These are phyloP conservation scores for Elasticomyces elasticus DNA, from an alignment of 495 filamentous ascomycete species.

Conservation along the genomic window DNA sequence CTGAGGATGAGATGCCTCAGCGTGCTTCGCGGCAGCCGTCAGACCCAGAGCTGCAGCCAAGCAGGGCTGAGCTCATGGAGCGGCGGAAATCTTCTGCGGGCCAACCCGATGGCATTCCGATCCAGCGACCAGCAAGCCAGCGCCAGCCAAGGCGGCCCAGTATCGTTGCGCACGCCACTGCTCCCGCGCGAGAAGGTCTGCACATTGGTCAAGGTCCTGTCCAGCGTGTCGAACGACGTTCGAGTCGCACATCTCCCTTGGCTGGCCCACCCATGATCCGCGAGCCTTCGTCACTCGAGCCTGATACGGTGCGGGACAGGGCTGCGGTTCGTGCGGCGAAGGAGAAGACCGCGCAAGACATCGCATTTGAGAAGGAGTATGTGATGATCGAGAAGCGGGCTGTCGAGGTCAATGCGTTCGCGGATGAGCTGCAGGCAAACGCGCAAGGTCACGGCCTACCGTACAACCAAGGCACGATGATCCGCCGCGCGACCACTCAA, in stretches of 20 bases:
- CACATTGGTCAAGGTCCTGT: slow-evolving; percentile 24
- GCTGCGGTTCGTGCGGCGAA: slow-evolving; percentile 46
- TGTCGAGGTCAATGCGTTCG: slow-evolving; percentile 94
- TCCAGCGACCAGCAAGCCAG: slow-evolving; percentile 13
- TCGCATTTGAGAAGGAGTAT: slow-evolving; percentile 85
- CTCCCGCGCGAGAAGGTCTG: slow-evolving; percentile 50
- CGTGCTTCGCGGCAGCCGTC: slow-evolving; percentile 4
- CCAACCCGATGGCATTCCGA: slow-evolving; percentile 1
- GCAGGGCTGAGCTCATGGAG: background rate
- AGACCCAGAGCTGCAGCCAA: slow-evolving; percentile 8
- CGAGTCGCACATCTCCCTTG: slow-evolving; percentile 40
- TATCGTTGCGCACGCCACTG: slow-evolving; percentile 43
- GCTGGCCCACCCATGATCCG: slow-evolving; percentile 38
- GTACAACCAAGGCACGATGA: slow-evolving; percentile 35
- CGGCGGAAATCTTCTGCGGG: slow-evolving; percentile 7
- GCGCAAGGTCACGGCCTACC: slow-evolving; percentile 31
- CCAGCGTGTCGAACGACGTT: slow-evolving; percentile 38
- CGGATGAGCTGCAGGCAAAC: slow-evolving; percentile 81
- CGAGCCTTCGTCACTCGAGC: slow-evolving; percentile 29
- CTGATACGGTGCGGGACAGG: slow-evolving; percentile 22
- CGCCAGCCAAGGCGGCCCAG: slow-evolving; percentile 30
- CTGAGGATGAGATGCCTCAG: slow-evolving; percentile 12
- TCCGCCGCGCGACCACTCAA: slow-evolving; percentile 62
- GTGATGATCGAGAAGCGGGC: slow-evolving; percentile 90
- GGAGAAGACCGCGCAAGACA: slow-evolving; percentile 73